Base-by-base conservation (phyloP, 2,329 filamentous ascomycete species). In the Neopestalotiopsis rosae region DNA sequence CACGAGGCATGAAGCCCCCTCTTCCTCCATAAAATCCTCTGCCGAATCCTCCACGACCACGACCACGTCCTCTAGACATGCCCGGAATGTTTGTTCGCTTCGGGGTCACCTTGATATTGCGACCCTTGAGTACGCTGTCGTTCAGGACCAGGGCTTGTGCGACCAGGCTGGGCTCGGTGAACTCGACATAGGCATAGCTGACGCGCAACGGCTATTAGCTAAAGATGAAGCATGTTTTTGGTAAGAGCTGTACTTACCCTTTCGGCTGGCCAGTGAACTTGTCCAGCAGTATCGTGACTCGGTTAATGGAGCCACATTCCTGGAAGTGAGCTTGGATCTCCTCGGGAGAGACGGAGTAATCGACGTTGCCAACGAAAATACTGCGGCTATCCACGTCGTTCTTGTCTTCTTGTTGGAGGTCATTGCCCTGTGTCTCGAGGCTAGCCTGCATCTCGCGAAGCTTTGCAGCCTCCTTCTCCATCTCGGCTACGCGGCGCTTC, bases 251-350 rank as follows among this genome's bases (percentile, higher is more conserved):
- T 42, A 77, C 91, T 82, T 86, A 97, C 95, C 96, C 96, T 87
- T 99, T 99, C n/a, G 96, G 96, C 86, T 98, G 95, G 72, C 96
- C 96, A 12, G 95, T 97, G 79, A 98, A 98, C 85, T 99, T 99
- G 85, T 99, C 96, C 75, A 99, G 85, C 74, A 99, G 85, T 74
- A 99, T 99, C 1, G 96, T 99, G 69, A 99, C 96, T 70, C 96
- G 92, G 82, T 99, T 99, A 86, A 99, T 99, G 74, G 93, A 94
- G 70, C 96, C 96, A 77, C 94, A 97, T 85, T 91, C 97, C 86
- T 97, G 94, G 84, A 99, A 99, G 79, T 99, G 96, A 69, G 94
- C 94, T 85, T 99, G 96, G 69, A 99, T 96, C 85, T 99, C 96
- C 83, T 99, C 96, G 2, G 96, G 96, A 34, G 94, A 97, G 28